A percentile compares a stretch with the other conserved stretches of the same genome.
phyloP scores from a whole-genome alignment of 352 stramenopile species.

The Pythium rhizo-oryzae region DNA sequence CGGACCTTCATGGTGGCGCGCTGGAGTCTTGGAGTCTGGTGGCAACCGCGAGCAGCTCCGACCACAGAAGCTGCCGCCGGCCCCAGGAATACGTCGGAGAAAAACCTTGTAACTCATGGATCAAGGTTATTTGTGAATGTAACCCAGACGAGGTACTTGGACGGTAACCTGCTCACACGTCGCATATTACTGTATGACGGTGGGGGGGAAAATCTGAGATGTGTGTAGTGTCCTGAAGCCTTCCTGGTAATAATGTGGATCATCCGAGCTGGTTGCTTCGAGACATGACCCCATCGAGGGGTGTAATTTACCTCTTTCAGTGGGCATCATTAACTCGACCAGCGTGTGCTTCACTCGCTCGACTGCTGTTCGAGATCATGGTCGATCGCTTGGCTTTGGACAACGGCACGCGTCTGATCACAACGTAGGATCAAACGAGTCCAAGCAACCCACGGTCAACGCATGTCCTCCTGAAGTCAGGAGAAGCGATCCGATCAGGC shows the following conservation, averaged over 20 bases:
- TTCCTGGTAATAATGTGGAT: too few species aligned
- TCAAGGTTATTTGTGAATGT: neutral
- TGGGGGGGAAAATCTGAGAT: neutral
- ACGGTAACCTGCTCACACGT: neutral
- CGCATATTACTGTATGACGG: neutral
- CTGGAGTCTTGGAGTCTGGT: conserved; percentile 20
- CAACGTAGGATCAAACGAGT: conserved; percentile 10
- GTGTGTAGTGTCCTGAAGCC: neutral
- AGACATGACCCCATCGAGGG: neutral
- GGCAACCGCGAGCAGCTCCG: conserved; percentile 4
- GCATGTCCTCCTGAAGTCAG: conserved; percentile 2
- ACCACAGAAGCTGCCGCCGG: conserved; percentile 18
- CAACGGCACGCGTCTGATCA: conserved; percentile 14
- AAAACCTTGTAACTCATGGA: conserved; percentile 24
- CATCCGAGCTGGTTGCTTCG: too few species aligned
- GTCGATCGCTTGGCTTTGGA: conserved; percentile 12
- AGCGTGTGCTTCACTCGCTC: conserved; percentile 1
- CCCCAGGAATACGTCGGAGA: neutral
- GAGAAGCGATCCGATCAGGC: neutral
- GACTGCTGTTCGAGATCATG: neutral
- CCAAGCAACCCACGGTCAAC: neutral
- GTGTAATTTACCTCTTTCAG: neutral
- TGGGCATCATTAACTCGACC: neutral
- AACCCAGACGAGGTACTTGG: neutral
- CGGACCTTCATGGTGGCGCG: conserved; percentile 86